Evolutionary conservation across 106 monocot species (phyloP).

Genomic region (Gastrodia elata): DNA sequence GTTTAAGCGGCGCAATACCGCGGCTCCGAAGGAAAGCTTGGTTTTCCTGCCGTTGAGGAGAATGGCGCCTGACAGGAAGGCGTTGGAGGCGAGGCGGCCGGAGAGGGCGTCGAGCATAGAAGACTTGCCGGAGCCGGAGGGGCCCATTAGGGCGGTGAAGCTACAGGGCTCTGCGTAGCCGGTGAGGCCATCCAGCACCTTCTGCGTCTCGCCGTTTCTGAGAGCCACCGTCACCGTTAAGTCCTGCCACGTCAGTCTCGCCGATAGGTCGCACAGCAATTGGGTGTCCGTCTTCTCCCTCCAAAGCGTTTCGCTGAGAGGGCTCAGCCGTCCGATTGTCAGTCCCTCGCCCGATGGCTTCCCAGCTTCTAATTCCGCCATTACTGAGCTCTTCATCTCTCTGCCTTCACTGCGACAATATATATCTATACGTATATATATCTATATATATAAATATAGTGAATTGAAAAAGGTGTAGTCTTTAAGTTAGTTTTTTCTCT

Average conservation of each 20-base stretch:
- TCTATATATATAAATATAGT: neutral
- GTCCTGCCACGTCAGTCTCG: constrained; percentile 68
- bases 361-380: constrained; percentile 66
- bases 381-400: constrained; percentile 18
- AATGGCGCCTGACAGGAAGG: constrained; percentile 46
- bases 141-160: constrained; percentile 65
- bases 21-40: constrained; percentile 71
- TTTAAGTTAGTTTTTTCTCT: neutral
- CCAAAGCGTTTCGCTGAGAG: constrained; percentile 73
- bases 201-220: constrained; percentile 33
- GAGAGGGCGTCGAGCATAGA: constrained; percentile 65
- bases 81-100: constrained; percentile 54
- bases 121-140: constrained; percentile 76
- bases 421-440: neutral
- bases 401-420: no score
- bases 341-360: constrained; percentile 36
- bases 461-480: neutral
- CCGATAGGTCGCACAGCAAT: constrained; percentile 45
- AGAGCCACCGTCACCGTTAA: constrained; percentile 52
- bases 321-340: constrained; percentile 35
- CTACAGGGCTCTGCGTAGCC: constrained; percentile 67
- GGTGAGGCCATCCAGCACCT: constrained; percentile 48
- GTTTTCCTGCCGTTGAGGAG: constrained; percentile 60
- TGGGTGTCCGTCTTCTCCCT: constrained; percentile 44
- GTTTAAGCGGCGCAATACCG: no score